phyloP scores from a whole-genome alignment of 805 yeast genomes.

The Ogataea saltuana region DNA sequence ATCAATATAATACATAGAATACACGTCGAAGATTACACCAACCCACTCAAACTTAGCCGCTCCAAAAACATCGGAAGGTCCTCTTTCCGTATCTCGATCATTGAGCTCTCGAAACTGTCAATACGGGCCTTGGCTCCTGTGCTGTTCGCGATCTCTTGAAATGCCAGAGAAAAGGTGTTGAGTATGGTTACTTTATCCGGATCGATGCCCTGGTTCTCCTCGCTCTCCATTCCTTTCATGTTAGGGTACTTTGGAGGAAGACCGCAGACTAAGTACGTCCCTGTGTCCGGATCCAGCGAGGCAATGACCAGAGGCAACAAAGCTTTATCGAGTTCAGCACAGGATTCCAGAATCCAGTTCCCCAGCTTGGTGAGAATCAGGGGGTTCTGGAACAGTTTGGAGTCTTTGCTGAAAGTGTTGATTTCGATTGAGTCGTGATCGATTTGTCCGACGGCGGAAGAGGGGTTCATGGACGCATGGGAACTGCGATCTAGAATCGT shows the following conservation, averaged over 20 bases:
- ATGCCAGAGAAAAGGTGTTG: slow-evolving; percentile 87
- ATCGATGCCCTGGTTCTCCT: slow-evolving; percentile 32
- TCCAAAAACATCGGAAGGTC: slow-evolving; percentile 89
- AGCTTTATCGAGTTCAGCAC: slow-evolving; percentile 72
- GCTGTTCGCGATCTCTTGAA: slow-evolving; percentile 79
- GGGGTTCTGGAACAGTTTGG: slow-evolving; percentile 80
- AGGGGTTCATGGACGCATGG: slow-evolving; percentile 2
- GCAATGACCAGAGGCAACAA: slow-evolving; percentile 85
- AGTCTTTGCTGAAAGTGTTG: slow-evolving; percentile 54
- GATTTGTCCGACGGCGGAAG: slow-evolving; percentile 15
- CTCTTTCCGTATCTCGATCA: slow-evolving; percentile 84
- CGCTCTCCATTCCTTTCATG: slow-evolving; percentile 34
- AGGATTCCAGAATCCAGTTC: slow-evolving; percentile 86
- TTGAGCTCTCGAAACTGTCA: slow-evolving; percentile 93
- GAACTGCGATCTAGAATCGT: slow-evolving; percentile 12
- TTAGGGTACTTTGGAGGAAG: slow-evolving; percentile 78
- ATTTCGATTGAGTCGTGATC: slow-evolving; percentile 35
- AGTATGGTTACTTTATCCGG: slow-evolving; percentile 48
- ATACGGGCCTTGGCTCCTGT: slow-evolving; percentile 89
- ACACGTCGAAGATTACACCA: slow-evolving; percentile 32
- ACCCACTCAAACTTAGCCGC: slow-evolving; percentile 72
- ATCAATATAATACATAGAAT: neutral
- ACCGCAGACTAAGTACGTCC: slow-evolving; percentile 86
- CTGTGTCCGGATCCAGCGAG: slow-evolving; percentile 67
- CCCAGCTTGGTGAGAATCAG: slow-evolving; percentile 82